Conservation (phyloP, 2,329 filamentous ascomycete genomes). For the Aspergillus pseudotamarii region DNA sequence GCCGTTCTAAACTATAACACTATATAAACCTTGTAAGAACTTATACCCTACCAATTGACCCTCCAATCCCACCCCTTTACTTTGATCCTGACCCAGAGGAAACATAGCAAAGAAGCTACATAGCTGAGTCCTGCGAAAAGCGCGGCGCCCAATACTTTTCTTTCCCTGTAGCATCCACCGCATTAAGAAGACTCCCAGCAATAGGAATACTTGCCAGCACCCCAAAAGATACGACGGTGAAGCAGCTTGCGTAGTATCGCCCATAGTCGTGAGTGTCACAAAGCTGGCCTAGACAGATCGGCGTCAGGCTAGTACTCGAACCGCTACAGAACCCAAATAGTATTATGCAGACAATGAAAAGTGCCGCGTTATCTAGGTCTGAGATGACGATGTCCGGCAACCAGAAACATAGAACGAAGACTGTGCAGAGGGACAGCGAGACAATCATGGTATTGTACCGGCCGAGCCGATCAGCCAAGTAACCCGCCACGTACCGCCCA, state of each 20-base stretch:
- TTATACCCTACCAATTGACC: constrained; percentile 11
- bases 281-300: constrained; percentile 51
- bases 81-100: constrained; percentile 21
- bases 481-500: constrained; percentile 27
- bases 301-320: constrained; percentile 40
- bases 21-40: too few species aligned
- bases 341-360: constrained; percentile 20
- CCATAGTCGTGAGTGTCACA: constrained; percentile 47
- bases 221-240: constrained; percentile 29
- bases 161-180: constrained; percentile 15
- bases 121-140: constrained; percentile 25
- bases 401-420: constrained; percentile 28
- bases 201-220: constrained; percentile 26
- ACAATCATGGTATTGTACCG: constrained; percentile 33
- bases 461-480: constrained; percentile 29
- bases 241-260: constrained; percentile 39
- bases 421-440: constrained; percentile 22
- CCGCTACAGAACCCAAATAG: constrained; percentile 42
- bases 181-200: constrained; percentile 19
- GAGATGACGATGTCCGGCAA: constrained; percentile 8
- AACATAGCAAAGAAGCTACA: constrained; percentile 19
- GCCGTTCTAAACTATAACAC: too few species aligned
- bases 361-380: background rate
- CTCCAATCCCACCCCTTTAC: constrained; percentile 23
- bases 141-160: constrained; percentile 22